Evolutionary conservation across 2,329 filamentous ascomycete genomes (phyloP), one percentile per base, ranked within the genome.

Genomic region (Aciculosporium take): DNA sequence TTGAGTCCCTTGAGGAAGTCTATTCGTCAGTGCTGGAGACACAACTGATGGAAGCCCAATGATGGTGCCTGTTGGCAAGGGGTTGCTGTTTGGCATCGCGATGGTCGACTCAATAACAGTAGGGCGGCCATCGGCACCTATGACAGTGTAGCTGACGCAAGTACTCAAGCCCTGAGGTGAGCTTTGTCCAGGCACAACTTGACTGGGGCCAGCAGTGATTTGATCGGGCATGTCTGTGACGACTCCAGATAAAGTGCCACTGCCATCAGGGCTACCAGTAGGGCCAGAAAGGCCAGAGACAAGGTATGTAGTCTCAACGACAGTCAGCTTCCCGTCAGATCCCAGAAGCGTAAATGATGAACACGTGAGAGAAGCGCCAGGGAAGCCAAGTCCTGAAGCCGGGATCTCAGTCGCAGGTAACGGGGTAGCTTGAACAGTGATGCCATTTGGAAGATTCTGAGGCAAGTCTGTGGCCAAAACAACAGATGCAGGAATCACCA

Each of bases 71-170:
- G 53, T 41, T 12, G 54, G 50, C 25, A 49, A 37, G 18, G 20
- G 44, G 38, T 44, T 46, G 36, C 45, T 54, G 17, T 45, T 45
- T 20, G 53, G 49, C 28, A 58, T 38, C 8, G 53, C 43, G 41
- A 56, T 49, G 3, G 58, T 61, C 7, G 58, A 51, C 17, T 60
- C 55, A 7, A 57, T 41, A 21, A 55, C 39, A 3, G 56, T 60
- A 23, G 54, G 50, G 24, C 50, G 45, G 4, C 53, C 53, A 43
- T 59, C 52, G 8, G 49, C 20, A 9, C 58, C 58, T 9, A 54
- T 43, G 12, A 49, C 33, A 17, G 55, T 60, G 42, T 54, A 52
- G 28, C 47, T 59, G 25, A 52, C 49, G 45, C 57, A 60, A 15
- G 56, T 60, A 7, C 50, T 53, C 35, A 50, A 27, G n/a, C 45